phyloP scores from a whole-genome alignment of 768 basidiomycete species.

The Suillus cothurnatus region DNA sequence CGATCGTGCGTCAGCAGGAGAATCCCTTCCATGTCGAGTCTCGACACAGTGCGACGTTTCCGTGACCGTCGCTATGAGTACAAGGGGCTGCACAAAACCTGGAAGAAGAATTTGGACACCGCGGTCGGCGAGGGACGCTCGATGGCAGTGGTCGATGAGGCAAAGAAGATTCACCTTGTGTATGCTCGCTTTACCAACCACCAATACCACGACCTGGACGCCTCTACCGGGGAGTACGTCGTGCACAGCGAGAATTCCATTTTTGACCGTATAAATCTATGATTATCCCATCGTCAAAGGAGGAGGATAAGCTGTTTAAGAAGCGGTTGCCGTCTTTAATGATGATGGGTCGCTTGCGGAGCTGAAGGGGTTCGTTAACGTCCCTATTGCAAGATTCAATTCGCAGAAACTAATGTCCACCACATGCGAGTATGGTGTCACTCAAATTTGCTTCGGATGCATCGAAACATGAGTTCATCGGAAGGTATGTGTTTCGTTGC shows the following conservation, averaged over 20 bases:
- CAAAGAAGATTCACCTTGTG: constrained; percentile 98
- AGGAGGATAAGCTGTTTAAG: constrained; percentile 97
- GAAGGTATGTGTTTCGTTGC: too few species aligned
- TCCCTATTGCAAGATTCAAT: too few species aligned
- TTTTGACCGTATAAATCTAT: constrained; percentile 98
- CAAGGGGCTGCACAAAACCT: constrained; percentile 97
- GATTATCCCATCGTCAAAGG: constrained; percentile 98
- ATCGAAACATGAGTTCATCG: too few species aligned
- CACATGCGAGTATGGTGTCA: too few species aligned
- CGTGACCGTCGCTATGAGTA: constrained; percentile 98
- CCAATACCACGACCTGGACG: constrained; percentile 93
- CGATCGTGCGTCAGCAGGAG: constrained; percentile 96
- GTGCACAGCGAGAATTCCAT: constrained; percentile 97
- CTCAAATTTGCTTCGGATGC: too few species aligned
- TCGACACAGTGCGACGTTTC: constrained; percentile 97
- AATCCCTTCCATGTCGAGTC: constrained; percentile 99
- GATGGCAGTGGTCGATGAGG: constrained; percentile 90
- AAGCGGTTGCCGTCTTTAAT: constrained; percentile 98
- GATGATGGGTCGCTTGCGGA: constrained; percentile 98
- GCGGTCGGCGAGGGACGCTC: constrained; percentile 66
- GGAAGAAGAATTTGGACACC: constrained; percentile 97
- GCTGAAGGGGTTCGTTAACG: constrained; percentile 97
- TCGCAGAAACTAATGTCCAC: too few species aligned
- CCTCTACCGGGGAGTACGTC: constrained; percentile 79
- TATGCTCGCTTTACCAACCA: constrained; percentile 95